These are phyloP conservation scores for Penicillium cataractarum DNA, from an alignment of 495 filamentous ascomycete genomes.

Conservation along the genomic window DNA sequence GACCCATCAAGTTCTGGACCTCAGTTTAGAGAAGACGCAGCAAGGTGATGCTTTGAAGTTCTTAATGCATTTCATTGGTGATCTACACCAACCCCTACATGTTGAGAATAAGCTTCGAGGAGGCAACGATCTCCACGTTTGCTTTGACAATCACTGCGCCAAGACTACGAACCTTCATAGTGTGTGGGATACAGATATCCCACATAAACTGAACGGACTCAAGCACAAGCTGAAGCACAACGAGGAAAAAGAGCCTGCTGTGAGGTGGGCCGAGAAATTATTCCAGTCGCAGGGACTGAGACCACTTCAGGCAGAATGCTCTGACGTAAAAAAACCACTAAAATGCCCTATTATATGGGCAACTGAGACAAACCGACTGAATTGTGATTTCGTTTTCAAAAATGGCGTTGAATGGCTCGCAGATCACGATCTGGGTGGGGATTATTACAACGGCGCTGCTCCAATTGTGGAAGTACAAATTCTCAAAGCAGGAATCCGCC, in stretches of 20 bases:
- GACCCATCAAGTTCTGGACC: not conserved
- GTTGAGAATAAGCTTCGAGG: slow-evolving; percentile 11
- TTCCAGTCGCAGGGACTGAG: not conserved
- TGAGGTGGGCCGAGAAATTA: not conserved
- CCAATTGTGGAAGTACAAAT: not conserved
- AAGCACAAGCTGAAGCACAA: not conserved
- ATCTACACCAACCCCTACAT: slow-evolving; percentile 18
- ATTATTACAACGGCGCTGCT: not conserved
- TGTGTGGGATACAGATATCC: not conserved
- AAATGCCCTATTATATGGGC: slow-evolving; percentile 17
- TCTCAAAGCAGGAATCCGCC: not conserved
- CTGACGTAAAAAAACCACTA: not conserved
- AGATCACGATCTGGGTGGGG: not conserved
- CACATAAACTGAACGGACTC: not conserved
- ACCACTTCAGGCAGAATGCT: not conserved
- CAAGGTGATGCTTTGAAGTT: slow-evolving; percentile 11
- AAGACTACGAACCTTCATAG: not conserved
- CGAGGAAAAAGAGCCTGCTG: not conserved
- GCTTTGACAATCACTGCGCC: not conserved
- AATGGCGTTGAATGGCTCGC: slow-evolving; percentile 11
- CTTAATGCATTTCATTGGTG: slow-evolving; percentile 19
- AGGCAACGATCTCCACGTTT: slow-evolving; percentile 9
- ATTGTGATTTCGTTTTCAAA: slow-evolving; percentile 20
- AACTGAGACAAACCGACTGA: slow-evolving; percentile 11
- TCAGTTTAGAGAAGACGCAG: slow-evolving; percentile 8